Percentiles rank a stretch among this genome's conserved stretches.
Conservation (phyloP, 768 basidiomycete species). For the Boletellus sp. region DNA sequence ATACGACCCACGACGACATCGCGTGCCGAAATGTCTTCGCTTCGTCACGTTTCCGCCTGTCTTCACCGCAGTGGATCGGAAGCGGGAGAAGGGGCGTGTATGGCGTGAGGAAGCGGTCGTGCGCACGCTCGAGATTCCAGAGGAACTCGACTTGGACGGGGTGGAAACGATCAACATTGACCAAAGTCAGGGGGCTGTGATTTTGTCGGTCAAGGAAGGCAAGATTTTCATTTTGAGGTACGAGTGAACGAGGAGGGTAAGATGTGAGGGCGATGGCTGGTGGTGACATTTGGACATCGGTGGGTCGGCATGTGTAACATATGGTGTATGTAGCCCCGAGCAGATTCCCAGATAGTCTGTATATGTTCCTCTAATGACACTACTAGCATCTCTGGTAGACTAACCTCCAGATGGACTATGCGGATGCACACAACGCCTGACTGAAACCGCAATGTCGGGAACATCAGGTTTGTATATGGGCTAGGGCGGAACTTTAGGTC, state of each 20-base stretch:
- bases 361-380: not conserved
- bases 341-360: not conserved
- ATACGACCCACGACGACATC: conserved; percentile 24
- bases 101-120: conserved; percentile 43
- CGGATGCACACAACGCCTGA: no score
- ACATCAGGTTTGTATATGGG: no score
- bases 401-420: not conserved
- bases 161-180: conserved; percentile 80
- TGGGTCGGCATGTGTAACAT: not conserved
- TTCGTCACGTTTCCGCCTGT: conserved; percentile 69
- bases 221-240: conserved; percentile 74
- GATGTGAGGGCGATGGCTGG: no score
- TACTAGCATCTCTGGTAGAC: not conserved
- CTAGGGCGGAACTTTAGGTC: no score
- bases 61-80: conserved; percentile 20
- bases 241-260: conserved; percentile 28
- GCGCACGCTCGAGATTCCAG: conserved; percentile 59
- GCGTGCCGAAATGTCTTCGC: conserved; percentile 49
- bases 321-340: not conserved
- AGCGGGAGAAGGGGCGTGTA: conserved; percentile 12
- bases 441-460: no score
- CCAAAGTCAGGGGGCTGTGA: conserved; percentile 70
- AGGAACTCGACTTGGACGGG: conserved; percentile 57
- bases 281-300: no score
- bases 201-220: conserved; percentile 62